Percentiles rank a stretch among this genome's conserved stretches.
Evolutionary conservation across 164 flowering plant species (phyloP).

Genomic region (Stephania cephalantha): DNA sequence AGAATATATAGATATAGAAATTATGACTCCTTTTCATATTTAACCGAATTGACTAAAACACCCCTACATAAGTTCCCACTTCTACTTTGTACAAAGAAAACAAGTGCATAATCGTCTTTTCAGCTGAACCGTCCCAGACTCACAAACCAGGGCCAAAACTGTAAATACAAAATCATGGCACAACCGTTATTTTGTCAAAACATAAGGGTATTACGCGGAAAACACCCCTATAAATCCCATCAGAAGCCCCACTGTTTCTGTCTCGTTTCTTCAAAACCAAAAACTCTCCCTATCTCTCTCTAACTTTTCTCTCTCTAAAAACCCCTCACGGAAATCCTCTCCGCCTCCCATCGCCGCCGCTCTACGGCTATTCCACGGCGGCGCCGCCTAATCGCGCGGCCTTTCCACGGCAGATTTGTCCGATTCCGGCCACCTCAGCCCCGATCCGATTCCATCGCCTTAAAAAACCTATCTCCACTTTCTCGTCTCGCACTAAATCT

Average conservation of each 20-base stretch:
- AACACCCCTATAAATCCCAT: not conserved
- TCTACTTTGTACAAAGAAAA: not conserved
- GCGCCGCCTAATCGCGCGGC: not conserved
- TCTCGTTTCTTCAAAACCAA: slow-evolving; percentile 2
- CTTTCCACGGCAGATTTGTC: slow-evolving; percentile 2
- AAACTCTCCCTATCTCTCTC: not conserved
- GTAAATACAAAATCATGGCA: not conserved
- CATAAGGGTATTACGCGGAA: not conserved
- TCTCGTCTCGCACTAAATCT: not conserved
- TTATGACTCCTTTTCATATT: too few relatives aligned
- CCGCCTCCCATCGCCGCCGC: not conserved
- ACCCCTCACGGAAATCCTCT: not conserved
- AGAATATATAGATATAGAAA: too few relatives aligned
- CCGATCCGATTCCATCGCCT: slow-evolving; percentile 19
- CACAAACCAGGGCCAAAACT: not conserved
- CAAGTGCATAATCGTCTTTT: not conserved
- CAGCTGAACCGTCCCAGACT: not conserved
- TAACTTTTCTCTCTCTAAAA: not conserved
- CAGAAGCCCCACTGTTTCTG: not conserved
- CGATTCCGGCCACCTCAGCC: slow-evolving; percentile 1
- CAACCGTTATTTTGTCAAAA: not conserved
- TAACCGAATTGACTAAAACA: too few relatives aligned
- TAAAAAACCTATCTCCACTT: slow-evolving; percentile 6
- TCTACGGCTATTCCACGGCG: not conserved
- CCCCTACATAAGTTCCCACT: too few relatives aligned